Conservation (phyloP, 2,329 filamentous ascomycete genomes). For the Ophioceras dolichostomum region DNA sequence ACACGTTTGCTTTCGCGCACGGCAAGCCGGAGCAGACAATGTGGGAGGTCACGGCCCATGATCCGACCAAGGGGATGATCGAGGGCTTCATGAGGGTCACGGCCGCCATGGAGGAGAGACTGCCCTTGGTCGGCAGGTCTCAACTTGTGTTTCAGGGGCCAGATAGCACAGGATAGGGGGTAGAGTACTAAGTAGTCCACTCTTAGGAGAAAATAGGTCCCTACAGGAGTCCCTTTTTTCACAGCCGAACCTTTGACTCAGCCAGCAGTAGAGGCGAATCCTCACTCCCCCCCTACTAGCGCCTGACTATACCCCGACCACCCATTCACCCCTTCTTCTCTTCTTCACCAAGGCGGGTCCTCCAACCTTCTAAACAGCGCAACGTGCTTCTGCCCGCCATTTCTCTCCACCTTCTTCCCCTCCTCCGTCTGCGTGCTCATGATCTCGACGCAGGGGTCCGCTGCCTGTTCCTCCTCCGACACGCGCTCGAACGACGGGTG, state of each 20-base stretch:
- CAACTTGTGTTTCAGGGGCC: conserved; percentile 20
- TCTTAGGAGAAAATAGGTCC: background rate
- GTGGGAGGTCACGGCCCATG: conserved; percentile 17
- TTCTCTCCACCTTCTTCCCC: conserved; percentile 89
- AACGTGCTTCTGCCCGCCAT: conserved; percentile 82
- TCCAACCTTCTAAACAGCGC: conserved; percentile 73
- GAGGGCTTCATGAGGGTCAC: conserved; percentile 16
- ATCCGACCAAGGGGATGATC: conserved; percentile 11
- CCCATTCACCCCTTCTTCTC: background rate
- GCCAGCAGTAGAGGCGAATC: background rate
- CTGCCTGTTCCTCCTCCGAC: conserved; percentile 50
- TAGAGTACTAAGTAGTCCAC: background rate
- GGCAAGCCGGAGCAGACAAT: conserved; percentile 16
- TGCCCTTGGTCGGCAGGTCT: conserved; percentile 13
- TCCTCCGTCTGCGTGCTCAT: conserved; percentile 88
- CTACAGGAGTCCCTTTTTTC: background rate
- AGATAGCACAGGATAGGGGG: conserved; percentile 9
- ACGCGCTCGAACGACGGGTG: conserved; percentile 73
- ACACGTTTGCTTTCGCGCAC: conserved; percentile 15
- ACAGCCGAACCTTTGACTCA: background rate
- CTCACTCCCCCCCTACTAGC: background rate
- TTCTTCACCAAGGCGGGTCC: conserved; percentile 57
- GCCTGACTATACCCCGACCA: too few relatives aligned
- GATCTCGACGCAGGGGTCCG: conserved; percentile 57
- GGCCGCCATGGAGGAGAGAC: conserved; percentile 10